Conservation (phyloP, 2,329 filamentous ascomycete species). For the Colletotrichum chrysophilum region DNA sequence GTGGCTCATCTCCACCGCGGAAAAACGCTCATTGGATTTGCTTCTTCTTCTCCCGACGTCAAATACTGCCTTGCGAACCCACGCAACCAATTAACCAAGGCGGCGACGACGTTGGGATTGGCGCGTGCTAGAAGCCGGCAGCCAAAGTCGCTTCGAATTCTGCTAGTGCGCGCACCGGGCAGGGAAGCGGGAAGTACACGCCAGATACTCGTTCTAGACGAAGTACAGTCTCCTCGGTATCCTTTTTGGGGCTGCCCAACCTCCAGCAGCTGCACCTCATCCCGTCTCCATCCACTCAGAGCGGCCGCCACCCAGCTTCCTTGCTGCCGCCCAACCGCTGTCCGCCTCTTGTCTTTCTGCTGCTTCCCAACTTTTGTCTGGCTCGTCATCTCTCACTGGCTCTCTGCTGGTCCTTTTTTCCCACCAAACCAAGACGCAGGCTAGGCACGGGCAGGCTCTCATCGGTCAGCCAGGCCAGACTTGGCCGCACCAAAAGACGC, state of each 20-base stretch:
- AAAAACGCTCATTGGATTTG: background rate
- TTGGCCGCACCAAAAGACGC: background rate
- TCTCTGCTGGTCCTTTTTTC: background rate
- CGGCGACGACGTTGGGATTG: background rate
- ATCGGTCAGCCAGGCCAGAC: conserved; percentile 4
- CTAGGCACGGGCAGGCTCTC: background rate
- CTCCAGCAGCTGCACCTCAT: conserved; percentile 15
- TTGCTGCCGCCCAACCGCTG: conserved; percentile 16
- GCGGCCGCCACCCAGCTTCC: conserved; percentile 17
- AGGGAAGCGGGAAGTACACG: background rate
- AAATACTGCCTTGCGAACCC: background rate
- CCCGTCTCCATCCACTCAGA: conserved; percentile 17
- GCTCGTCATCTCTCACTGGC: background rate
- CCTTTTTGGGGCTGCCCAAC: conserved; percentile 19
- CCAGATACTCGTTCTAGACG: background rate
- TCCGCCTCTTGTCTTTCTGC: background rate
- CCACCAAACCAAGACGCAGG: background rate
- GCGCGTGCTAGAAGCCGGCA: background rate
- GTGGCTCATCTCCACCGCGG: background rate
- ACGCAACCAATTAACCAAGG: background rate
- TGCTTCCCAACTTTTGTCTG: background rate
- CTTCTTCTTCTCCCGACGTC: background rate
- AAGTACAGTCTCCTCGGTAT: background rate
- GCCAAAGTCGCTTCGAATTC: background rate
- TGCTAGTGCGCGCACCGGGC: background rate